Conservation (phyloP, 2,329 filamentous ascomycete species). For the Neofusicoccum ribis region DNA sequence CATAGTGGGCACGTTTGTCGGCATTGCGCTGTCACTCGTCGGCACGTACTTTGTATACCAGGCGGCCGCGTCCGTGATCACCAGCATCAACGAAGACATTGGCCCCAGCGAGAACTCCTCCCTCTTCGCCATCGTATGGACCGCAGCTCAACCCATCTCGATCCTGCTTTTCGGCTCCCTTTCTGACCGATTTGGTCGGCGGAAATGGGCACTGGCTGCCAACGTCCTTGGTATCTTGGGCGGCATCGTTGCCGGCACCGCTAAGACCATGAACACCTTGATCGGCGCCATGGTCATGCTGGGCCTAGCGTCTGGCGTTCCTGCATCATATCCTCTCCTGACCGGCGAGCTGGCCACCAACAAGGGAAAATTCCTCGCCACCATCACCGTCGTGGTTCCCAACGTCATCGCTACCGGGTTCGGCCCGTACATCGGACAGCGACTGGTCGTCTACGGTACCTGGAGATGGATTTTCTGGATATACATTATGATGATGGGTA, state of each 20-base stretch:
- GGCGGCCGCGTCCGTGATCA: slow-evolving; percentile 18
- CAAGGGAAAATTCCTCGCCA: slow-evolving; percentile 29
- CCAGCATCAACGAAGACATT: slow-evolving; percentile 30
- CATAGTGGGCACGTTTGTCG: slow-evolving; percentile 23
- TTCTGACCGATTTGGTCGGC: slow-evolving; percentile 30
- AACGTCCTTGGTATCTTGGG: slow-evolving; percentile 27
- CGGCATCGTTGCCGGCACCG: slow-evolving; percentile 32
- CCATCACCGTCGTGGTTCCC: slow-evolving; percentile 24
- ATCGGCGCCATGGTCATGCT: slow-evolving; percentile 33
- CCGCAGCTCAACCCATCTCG: slow-evolving; percentile 26
- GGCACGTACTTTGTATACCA: slow-evolving; percentile 26
- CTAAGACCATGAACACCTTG: slow-evolving; percentile 32
- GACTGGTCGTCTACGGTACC: slow-evolving; percentile 39
- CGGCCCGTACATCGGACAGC: slow-evolving; percentile 50
- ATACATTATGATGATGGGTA: slow-evolving; percentile 41
- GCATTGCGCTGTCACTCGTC: slow-evolving; percentile 22
- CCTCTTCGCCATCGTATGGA: slow-evolving; percentile 34
- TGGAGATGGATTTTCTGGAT: slow-evolving; percentile 51
- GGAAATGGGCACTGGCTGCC: slow-evolving; percentile 29
- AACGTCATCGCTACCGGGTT: slow-evolving; percentile 38
- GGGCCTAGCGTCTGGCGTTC: slow-evolving; percentile 31
- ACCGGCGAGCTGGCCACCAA: slow-evolving; percentile 39
- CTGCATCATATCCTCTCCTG: slow-evolving; percentile 31
- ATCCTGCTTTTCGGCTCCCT: slow-evolving; percentile 30
- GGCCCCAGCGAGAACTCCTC: slow-evolving; percentile 29